Conservation (phyloP, 371 early-diverging fungal species). For the Haplosporangium sp. region DNA sequence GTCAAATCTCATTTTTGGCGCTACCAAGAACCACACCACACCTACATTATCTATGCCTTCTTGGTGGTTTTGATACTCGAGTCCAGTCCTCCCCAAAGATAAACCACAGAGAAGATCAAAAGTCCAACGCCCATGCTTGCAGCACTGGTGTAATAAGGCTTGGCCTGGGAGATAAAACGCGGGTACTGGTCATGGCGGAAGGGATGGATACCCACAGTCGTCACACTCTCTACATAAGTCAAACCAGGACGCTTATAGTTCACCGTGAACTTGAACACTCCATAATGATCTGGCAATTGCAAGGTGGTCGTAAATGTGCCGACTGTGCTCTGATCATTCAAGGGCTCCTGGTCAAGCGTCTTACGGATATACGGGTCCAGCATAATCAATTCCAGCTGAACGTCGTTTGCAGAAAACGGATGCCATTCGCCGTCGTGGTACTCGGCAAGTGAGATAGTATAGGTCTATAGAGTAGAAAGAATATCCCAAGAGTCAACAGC, state of each 20-base stretch:
- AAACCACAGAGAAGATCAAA: constrained; percentile 81
- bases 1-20: neutral
- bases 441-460: constrained; percentile 82
- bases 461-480: constrained; percentile 64
- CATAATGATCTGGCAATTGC: constrained; percentile 92
- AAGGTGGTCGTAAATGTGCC: constrained; percentile 65
- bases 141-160: constrained; percentile 93
- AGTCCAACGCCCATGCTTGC: constrained; percentile 88
- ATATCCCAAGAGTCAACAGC: too few relatives aligned
- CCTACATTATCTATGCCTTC: constrained; percentile 26
- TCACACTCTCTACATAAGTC: constrained; percentile 75
- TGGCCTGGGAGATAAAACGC: constrained; percentile 90
- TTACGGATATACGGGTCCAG: constrained; percentile 95
- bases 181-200: constrained; percentile 96
- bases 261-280: constrained; percentile 94
- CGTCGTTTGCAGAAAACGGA: constrained; percentile 77
- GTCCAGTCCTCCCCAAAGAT: constrained; percentile 68
- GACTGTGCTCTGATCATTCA: constrained; percentile 23
- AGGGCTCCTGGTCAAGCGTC: constrained; percentile 69
- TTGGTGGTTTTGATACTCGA: constrained; percentile 47
- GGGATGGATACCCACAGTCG: constrained; percentile 88
- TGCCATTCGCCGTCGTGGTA: constrained; percentile 85
- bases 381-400: constrained; percentile 95
- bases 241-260: constrained; percentile 90
- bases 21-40: neutral